These are phyloP conservation scores for Stemphylium lycopersici DNA, from an alignment of 2,329 filamentous ascomycete genomes.

Conservation along the genomic window DNA sequence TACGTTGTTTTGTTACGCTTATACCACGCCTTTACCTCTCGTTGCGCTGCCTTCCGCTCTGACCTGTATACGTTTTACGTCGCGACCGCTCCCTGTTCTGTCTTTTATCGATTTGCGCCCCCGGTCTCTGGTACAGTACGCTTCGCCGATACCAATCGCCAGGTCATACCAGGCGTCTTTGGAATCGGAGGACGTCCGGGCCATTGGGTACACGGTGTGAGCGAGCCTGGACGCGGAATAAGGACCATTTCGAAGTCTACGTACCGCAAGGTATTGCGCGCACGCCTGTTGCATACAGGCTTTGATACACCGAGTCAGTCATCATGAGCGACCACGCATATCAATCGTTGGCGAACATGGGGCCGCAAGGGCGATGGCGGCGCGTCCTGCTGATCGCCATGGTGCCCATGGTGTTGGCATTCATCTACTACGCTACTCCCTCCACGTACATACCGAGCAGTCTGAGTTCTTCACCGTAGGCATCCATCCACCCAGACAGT, in stretches of 20 bases:
- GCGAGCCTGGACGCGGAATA: not conserved
- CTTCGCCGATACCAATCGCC: not conserved
- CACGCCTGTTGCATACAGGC: not conserved
- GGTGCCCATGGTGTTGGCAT: conserved; percentile 37
- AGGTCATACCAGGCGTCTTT: not conserved
- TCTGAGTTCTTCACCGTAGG: conserved; percentile 33
- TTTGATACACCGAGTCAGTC: conserved; percentile 4
- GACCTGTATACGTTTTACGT: not conserved
- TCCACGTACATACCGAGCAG: conserved; percentile 30
- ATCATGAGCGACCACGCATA: conserved; percentile 39
- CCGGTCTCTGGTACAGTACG: not conserved
- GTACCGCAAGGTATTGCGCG: not conserved
- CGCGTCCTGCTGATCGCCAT: conserved; percentile 40
- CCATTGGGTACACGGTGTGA: not conserved
- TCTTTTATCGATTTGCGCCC: not conserved
- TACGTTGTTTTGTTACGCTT: not conserved
- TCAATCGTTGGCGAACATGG: conserved; percentile 39
- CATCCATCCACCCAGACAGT: not conserved
- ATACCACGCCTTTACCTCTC: too few relatives aligned
- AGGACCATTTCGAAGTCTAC: not conserved
- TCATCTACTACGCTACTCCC: conserved; percentile 40
- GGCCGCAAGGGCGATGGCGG: conserved; percentile 45
- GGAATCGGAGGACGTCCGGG: not conserved
- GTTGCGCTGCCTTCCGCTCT: not conserved
- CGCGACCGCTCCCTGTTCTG: not conserved